These are phyloP conservation scores for Leccinum uliginosum DNA, from an alignment of 768 basidiomycete genomes.

Conservation along the genomic window DNA sequence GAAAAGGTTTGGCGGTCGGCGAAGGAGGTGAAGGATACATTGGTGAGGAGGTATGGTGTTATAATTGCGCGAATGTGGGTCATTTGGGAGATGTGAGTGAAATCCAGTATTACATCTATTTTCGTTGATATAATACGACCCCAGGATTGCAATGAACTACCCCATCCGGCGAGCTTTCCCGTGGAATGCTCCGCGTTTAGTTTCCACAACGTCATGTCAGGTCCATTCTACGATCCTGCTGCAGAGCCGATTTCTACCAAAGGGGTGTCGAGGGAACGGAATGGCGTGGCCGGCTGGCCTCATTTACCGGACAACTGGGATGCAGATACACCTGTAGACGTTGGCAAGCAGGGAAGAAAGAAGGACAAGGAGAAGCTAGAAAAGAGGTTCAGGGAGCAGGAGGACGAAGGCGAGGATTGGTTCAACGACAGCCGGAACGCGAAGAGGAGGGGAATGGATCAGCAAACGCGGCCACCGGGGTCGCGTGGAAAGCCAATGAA, in stretches of 20 bases:
- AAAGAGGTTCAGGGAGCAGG: slow-evolving; percentile 44
- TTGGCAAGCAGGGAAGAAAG: slow-evolving; percentile 60
- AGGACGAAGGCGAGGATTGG: slow-evolving; percentile 66
- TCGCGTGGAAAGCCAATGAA: slow-evolving; percentile 31
- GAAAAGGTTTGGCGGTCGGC: slow-evolving; percentile 48
- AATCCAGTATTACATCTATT: neutral
- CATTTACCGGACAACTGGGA: slow-evolving; percentile 43
- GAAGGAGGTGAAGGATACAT: slow-evolving; percentile 79
- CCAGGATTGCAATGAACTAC: slow-evolving; percentile 59
- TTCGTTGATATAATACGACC: neutral
- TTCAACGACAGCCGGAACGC: slow-evolving; percentile 42
- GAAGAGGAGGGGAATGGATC: slow-evolving; percentile 25
- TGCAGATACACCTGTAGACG: slow-evolving; percentile 47
- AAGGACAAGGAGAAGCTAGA: slow-evolving; percentile 57
- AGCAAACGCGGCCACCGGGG: slow-evolving; percentile 4
- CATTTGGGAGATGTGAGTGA: slow-evolving; percentile 76
- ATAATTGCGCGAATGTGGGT: slow-evolving; percentile 68
- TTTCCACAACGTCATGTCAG: slow-evolving; percentile 50
- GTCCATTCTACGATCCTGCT: slow-evolving; percentile 59
- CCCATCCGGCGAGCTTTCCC: slow-evolving; percentile 38
- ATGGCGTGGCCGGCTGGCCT: slow-evolving; percentile 21
- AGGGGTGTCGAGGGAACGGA: slow-evolving; percentile 38
- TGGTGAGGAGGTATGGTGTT: slow-evolving; percentile 72
- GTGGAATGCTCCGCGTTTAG: slow-evolving; percentile 67
- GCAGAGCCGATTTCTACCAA: slow-evolving; percentile 29